These are phyloP conservation scores for Lomentospora prolificans DNA, from an alignment of 2,329 filamentous ascomycete genomes.

Conservation along the genomic window DNA sequence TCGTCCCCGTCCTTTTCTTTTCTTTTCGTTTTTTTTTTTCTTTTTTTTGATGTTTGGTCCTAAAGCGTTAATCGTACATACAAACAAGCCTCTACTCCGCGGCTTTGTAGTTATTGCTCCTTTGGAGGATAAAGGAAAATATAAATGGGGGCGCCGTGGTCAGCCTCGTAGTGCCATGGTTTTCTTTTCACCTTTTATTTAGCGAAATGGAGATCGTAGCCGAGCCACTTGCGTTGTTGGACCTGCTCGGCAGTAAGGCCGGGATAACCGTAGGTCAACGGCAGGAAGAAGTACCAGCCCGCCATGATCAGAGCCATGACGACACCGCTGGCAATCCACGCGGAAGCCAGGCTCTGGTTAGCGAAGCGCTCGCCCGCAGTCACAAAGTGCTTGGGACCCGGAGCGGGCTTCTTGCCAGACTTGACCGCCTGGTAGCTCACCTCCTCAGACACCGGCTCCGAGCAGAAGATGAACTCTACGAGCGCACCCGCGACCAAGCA, in stretches of 20 bases:
- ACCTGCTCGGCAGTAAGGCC: slow-evolving; percentile 74
- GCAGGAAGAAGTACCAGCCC: slow-evolving; percentile 88
- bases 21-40: neutral
- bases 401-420: slow-evolving; percentile 30
- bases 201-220: slow-evolving; percentile 96
- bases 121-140: neutral
- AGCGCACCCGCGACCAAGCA: slow-evolving; percentile 82
- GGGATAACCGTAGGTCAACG: slow-evolving; percentile 89
- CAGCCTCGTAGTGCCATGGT: no score
- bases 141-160: no score
- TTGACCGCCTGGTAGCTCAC: slow-evolving; percentile 2
- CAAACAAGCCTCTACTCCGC: no score
- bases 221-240: slow-evolving; percentile 81
- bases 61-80: no score
- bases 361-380: slow-evolving; percentile 76
- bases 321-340: slow-evolving; percentile 68
- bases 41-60: no score
- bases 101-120: no score
- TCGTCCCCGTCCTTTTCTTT: neutral
- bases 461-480: slow-evolving; percentile 91
- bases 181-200: slow-evolving; percentile 53
- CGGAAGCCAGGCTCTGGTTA: slow-evolving; percentile 63
- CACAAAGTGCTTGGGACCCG: slow-evolving; percentile 47
- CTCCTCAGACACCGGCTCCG: slow-evolving; percentile 61
- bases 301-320: slow-evolving; percentile 60